Evolutionary conservation across 768 basidiomycete species (phyloP).

Genomic region (Lactifluus subvellereus): DNA sequence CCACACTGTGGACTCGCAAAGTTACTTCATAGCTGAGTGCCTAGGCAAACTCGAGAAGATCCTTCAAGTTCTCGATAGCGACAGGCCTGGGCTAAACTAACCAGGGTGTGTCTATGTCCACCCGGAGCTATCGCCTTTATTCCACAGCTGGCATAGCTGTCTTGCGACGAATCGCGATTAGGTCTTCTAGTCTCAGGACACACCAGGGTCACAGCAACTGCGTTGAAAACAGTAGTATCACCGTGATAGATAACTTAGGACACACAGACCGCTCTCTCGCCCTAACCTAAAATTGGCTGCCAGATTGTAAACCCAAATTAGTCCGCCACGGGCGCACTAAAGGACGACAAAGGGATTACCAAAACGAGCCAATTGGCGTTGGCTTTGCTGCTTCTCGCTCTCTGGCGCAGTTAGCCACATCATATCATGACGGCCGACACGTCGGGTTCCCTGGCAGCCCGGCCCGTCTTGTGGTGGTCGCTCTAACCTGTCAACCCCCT

Average conservation of each 20-base stretch:
- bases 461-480: no score
- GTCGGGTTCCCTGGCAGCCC: no score
- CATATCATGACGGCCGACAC: no score
- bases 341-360: slow-evolving; percentile 16
- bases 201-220: neutral
- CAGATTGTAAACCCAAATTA: neutral
- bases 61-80: neutral
- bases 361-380: neutral
- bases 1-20: neutral
- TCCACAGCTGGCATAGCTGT: slow-evolving; percentile 14
- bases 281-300: neutral
- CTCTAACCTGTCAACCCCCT: no score
- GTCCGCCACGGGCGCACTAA: slow-evolving; percentile 5
- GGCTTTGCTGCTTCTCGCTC: neutral
- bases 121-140: slow-evolving; percentile 1
- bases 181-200: neutral
- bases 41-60: slow-evolving; percentile 6
- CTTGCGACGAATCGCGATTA: neutral
- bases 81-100: neutral
- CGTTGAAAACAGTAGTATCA: neutral
- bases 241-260: no score
- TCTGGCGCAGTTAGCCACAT: no score
- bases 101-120: neutral
- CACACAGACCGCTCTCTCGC: neutral
- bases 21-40: neutral